Percentiles rank a stretch among this genome's conserved stretches.
Evolutionary conservation across 108 stramenopile species (phyloP).

Genomic region (Skeletonema grethae): DNA sequence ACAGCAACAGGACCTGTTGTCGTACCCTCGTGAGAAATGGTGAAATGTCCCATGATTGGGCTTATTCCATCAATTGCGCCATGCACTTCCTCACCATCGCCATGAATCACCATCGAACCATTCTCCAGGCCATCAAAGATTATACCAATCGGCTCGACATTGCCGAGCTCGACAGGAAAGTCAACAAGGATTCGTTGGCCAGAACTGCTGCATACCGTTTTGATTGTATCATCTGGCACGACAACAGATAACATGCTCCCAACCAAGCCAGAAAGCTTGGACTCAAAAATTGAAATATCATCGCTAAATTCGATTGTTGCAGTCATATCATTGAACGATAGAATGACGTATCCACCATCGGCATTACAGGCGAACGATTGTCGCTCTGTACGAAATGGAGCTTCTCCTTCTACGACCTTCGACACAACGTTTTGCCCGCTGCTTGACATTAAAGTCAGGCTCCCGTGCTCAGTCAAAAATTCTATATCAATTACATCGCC

Average conservation of each 20-base stretch:
- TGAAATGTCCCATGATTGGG: constrained; percentile 44
- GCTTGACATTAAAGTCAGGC: constrained; percentile 45
- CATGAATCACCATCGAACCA: constrained; percentile 28
- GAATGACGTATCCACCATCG: constrained; percentile 29
- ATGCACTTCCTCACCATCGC: constrained; percentile 28
- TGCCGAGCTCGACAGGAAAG: constrained; percentile 27
- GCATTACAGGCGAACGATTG: constrained; percentile 59
- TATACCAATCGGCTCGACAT: constrained; percentile 26
- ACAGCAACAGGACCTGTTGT: constrained; percentile 43
- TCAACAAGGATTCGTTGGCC: constrained; percentile 29
- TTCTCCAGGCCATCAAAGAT: constrained; percentile 29
- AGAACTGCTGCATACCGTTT: constrained; percentile 17
- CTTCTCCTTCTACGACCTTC: constrained; percentile 53
- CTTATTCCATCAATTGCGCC: constrained; percentile 39
- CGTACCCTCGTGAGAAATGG: constrained; percentile 57
- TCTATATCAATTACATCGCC: constrained; percentile 34
- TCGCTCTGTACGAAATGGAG: constrained; percentile 60
- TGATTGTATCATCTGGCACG: constrained; percentile 11
- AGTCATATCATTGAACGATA: constrained; percentile 26
- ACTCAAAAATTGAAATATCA: constrained; percentile 20
- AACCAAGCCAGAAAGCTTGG: constrained; percentile 25
- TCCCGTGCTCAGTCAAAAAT: constrained; percentile 51
- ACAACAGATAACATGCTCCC: constrained; percentile 22
- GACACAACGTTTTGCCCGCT: constrained; percentile 10
- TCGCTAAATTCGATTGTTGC: constrained; percentile 35